Base-by-base conservation (phyloP, 2,329 filamentous ascomycete species). In the Cladosporium sp. region DNA sequence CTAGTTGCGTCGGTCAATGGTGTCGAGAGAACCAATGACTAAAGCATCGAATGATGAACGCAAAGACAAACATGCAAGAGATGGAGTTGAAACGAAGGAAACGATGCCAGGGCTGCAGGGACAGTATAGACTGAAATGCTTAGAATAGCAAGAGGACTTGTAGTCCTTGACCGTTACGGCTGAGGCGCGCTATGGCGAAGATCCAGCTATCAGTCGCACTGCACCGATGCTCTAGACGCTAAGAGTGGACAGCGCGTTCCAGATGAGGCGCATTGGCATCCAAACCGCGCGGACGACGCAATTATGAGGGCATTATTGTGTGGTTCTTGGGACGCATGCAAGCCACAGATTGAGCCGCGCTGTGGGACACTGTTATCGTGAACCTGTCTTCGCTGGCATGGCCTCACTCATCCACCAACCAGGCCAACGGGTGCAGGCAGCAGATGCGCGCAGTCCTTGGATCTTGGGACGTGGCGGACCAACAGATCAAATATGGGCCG, bases 141-240 rank as follows among this genome's bases (percentile, higher is more conserved):
- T 47, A 47, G 47, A 19, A 55, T 32, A 36, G 22, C 5, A 53
- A 17, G 17, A 22, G 34, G 47, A 50, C 10, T 50, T 17, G 20
- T 7, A 20, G 36, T 35, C 24, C 4, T 53, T 7, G 52, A 17
- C 39, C 40, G 52, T 44, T 47, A n/a, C 40, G 34, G 52, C 32
- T 55, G 52, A 55, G 40, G 52, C 52, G 40, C 52, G 40, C 52
- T 55, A 55, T 44, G 52, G 32, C 35, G 32, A 17, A 37, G 32
- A 34, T 37, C 52, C 39, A 55, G 39, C n/a, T 35, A 55, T 40
- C 40, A 13, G 52, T 55, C 10, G 19, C 52, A 55, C 28, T 37
- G n/a, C 28, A 45, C 28, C 50, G 25, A 40, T 35, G 39, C 39
- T 34, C 12, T 17, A 34, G 37, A 25, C 40, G 52, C 40, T 45